Evolutionary conservation across 176 grass and related monocot species (phyloP).

Genomic region (Aegilops tauschii): DNA sequence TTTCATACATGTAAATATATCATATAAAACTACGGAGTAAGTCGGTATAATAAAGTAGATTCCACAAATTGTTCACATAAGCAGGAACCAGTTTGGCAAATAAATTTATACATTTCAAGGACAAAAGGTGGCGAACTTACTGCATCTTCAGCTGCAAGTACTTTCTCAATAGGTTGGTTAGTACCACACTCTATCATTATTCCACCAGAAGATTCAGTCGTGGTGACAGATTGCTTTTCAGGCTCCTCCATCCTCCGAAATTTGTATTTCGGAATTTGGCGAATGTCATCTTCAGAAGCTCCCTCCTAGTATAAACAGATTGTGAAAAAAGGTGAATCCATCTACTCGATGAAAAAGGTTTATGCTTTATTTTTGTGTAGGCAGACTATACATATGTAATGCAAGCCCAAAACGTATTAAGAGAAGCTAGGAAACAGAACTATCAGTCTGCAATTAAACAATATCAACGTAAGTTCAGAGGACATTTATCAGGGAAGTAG

Average conservation of each 20-base stretch:
- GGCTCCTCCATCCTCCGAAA: constrained; percentile 33
- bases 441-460: not conserved
- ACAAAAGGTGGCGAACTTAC: constrained; percentile 38
- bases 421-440: not conserved
- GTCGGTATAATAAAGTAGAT: not conserved
- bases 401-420: not conserved
- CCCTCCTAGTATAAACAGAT: constrained; percentile 51
- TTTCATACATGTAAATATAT: not conserved
- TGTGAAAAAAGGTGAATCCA: not conserved
- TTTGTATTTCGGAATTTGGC: constrained; percentile 59
- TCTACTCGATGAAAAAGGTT: not conserved
- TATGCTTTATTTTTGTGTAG: not conserved
- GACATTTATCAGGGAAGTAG: not conserved
- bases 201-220: constrained; percentile 41
- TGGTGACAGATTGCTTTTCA: constrained; percentile 6
- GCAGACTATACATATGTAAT: not conserved
- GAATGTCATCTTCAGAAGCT: constrained; percentile 68
- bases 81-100: not conserved
- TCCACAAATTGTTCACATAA: not conserved
- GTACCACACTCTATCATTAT: constrained; percentile 59
- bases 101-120: not conserved
- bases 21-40: not conserved
- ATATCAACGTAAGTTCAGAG: not conserved
- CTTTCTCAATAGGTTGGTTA: constrained; percentile 59
- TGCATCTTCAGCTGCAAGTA: constrained; percentile 71